Evolutionary conservation across 495 filamentous ascomycete genomes (phyloP).

Genomic region (Tuber magnatum): DNA sequence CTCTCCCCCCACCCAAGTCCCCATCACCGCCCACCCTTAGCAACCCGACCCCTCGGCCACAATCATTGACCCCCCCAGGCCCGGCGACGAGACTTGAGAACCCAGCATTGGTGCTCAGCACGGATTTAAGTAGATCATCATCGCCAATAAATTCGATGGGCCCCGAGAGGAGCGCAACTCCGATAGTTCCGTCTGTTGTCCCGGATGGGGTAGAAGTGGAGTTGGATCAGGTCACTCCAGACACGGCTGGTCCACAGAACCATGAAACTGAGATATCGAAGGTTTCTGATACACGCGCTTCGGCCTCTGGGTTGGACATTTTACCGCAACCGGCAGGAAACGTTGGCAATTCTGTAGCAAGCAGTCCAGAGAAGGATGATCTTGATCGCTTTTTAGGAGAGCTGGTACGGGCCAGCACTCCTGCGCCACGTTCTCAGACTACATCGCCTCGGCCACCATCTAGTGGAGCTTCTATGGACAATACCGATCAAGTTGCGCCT

Average conservation of each 20-base stretch:
- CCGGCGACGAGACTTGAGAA: not conserved
- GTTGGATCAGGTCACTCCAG: slow-evolving; percentile 25
- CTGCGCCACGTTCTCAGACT: not conserved
- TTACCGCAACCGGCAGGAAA: not conserved
- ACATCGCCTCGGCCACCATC: not conserved
- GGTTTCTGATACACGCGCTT: slow-evolving; percentile 5
- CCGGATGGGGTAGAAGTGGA: slow-evolving; percentile 17
- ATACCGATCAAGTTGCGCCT: not conserved
- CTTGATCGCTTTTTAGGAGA: slow-evolving; percentile 27
- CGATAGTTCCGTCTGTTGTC: slow-evolving; percentile 13
- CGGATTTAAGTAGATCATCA: slow-evolving; percentile 15
- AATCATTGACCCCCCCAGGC: not conserved
- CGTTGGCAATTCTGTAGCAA: not conserved
- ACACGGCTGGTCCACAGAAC: slow-evolving; percentile 6
- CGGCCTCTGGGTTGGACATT: not conserved
- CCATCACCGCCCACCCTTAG: not conserved
- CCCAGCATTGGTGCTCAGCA: not conserved
- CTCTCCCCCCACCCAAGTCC: not conserved
- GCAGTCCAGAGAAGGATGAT: slow-evolving; percentile 15
- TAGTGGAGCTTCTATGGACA: not conserved
- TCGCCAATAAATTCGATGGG: slow-evolving; percentile 17
- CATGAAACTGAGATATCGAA: slow-evolving; percentile 1
- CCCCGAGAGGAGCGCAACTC: slow-evolving; percentile 15
- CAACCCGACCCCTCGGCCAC: not conserved
- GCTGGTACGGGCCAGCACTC: slow-evolving; percentile 19